Evolutionary conservation across 2,329 filamentous ascomycete genomes (phyloP), one percentile per base, ranked within the genome.

Genomic region (Aspergillus felis): DNA sequence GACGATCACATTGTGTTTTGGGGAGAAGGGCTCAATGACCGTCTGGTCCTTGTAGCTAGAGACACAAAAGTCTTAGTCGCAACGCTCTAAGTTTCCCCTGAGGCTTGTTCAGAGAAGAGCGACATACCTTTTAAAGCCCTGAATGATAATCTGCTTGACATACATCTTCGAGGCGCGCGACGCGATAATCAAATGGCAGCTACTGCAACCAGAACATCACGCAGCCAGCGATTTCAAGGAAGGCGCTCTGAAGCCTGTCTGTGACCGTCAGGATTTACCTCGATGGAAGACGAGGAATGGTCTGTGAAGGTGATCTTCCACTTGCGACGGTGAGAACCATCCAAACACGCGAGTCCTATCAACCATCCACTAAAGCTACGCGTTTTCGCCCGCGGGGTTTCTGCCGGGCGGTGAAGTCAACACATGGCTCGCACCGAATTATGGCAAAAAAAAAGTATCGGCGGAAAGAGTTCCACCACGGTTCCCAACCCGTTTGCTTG

Each of bases 111-210:
- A 24, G 10, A 7, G 24, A 27, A 47, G 9, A 17, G 14, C 29
- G 56, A 71, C 77, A 66, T 76, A 95, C 92, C 92, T 97, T 80
- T 99, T 99, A 81, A 99, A 99, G 86, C 94, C 94, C 77, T 99
- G 94, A 74, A 99, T 97, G 76, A 97, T 97, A 76, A 97, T 97
- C 81, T 99, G 94, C 78, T 99, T 99, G 84, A 99, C 97, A 81
- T 95, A 94, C 92, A 97, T 96, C 67, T 74, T 82, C 14, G 74
- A 63, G 61, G 59, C 61, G 68, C 64, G 66, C 61, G 66, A 69
- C 65, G 65, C 66, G 67, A 66, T 54, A 57, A 55, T 55, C 47
- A 27, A 55, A 64, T 65, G 55, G 35, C 58, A 67, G 54, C 61
- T 59, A 59, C 38, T 65, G 61, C 58, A 60, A 59, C 65, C 59